phyloP scores from a whole-genome alignment of 1,284 basidiomycete species.

The Caloboletus inedulis region DNA sequence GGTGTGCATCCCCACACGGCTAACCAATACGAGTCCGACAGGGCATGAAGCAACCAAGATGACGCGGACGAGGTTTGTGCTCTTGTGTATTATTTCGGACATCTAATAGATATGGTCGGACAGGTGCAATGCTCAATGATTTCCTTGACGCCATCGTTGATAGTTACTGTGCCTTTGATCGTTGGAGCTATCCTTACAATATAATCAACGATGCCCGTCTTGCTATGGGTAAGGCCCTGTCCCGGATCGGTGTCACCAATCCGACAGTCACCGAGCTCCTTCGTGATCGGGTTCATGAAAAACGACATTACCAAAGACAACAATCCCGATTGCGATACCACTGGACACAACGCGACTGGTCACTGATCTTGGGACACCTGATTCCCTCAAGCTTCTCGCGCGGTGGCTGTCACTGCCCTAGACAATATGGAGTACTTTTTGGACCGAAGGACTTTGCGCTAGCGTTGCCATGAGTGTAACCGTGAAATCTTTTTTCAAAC shows the following conservation, averaged over 20 bases:
- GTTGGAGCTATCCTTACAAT: conserved; percentile 40
- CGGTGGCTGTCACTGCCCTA: background rate
- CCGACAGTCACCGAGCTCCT: conserved; percentile 22
- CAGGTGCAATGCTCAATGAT: no score
- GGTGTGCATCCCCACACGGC: background rate
- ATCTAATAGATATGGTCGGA: no score
- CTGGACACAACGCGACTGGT: conserved; percentile 34
- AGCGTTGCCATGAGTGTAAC: background rate
- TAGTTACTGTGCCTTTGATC: no score
- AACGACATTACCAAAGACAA: conserved; percentile 43
- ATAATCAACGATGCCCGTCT: conserved; percentile 46
- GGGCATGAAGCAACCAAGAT: no score
- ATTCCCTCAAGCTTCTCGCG: background rate
- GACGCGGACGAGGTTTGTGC: no score
- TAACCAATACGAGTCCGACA: no score
- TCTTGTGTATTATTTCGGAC: no score
- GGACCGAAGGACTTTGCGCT: background rate
- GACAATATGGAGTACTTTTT: no score
- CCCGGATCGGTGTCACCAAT: conserved; percentile 41
- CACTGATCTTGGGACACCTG: conserved; percentile 25
- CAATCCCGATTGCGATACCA: conserved; percentile 39
- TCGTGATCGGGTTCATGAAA: background rate
- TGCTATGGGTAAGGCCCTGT: conserved; percentile 35
- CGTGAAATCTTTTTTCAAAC: background rate
- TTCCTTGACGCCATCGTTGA: no score